Conservation (phyloP, 2,329 filamentous ascomycete species). For the Ophiostoma quercus region DNA sequence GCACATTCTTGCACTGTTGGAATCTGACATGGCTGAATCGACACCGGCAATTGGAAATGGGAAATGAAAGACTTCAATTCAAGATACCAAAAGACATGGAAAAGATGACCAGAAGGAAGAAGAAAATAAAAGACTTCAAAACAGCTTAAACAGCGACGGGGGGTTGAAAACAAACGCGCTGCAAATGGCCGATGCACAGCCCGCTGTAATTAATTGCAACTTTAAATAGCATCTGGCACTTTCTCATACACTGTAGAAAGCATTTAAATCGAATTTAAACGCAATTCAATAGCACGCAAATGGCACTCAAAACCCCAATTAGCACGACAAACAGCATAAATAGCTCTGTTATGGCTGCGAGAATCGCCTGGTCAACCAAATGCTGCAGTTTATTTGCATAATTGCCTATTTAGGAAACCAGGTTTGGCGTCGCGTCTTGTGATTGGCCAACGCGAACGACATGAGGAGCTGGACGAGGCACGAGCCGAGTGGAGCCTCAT, state of each 20-base stretch:
- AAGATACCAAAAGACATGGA: not conserved
- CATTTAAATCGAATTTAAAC: too few relatives aligned
- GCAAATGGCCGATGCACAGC: constrained; percentile 11
- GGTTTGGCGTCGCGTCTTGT: constrained; percentile 26
- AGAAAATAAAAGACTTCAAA: not conserved
- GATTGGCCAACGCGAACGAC: constrained; percentile 28
- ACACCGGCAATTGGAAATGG: not conserved
- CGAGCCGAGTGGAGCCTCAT: constrained; percentile 22
- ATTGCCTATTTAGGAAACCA: constrained; percentile 26
- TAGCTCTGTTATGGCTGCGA: constrained; percentile 13
- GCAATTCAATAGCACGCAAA: not conserved
- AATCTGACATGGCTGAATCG: not conserved
- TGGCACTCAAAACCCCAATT: not conserved
- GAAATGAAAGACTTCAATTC: not conserved
- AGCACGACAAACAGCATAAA: not conserved
- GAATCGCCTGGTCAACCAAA: constrained; percentile 27
- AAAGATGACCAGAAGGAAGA: too few relatives aligned
- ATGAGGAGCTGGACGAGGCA: constrained; percentile 24
- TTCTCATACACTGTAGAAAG: too few relatives aligned
- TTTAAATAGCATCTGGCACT: not conserved
- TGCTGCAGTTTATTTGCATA: constrained; percentile 25
- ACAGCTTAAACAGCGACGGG: constrained; percentile 17
- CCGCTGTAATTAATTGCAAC: constrained; percentile 6
- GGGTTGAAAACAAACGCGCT: constrained; percentile 27
- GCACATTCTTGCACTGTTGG: not conserved